These are phyloP conservation scores for Saccharomycopsis schoenii DNA, from an alignment of 805 yeast genomes.

Conservation along the genomic window DNA sequence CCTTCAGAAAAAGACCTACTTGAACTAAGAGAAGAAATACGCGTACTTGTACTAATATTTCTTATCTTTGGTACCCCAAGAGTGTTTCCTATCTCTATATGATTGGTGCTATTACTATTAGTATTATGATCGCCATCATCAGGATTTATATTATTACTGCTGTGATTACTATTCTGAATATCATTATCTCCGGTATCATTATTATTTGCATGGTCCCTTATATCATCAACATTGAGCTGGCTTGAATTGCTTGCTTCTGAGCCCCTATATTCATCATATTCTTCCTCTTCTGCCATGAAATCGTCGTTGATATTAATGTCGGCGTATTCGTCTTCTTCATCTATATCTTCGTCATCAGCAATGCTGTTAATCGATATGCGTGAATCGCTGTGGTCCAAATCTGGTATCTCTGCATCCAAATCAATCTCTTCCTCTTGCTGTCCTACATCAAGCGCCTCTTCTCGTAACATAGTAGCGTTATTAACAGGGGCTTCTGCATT, in stretches of 20 bases:
- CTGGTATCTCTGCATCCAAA: constrained; percentile 23
- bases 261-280: neutral
- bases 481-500: constrained; percentile 3
- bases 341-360: neutral
- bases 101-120: neutral
- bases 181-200: neutral
- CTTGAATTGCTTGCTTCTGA: neutral
- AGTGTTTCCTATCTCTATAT: neutral
- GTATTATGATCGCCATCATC: neutral
- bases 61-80: neutral
- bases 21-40: constrained; percentile 13
- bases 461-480: neutral
- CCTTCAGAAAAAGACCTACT: neutral
- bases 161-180: neutral
- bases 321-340: constrained; percentile 5
- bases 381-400: constrained; percentile 1
- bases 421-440: constrained; percentile 20
- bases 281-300: neutral
- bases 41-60: constrained; percentile 16
- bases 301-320: neutral
- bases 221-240: neutral
- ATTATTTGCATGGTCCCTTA: neutral
- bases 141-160: neutral
- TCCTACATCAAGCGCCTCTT: neutral
- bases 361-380: neutral